phyloP scores from a whole-genome alignment of 768 basidiomycete genomes.

The Amanita molliuscula region DNA sequence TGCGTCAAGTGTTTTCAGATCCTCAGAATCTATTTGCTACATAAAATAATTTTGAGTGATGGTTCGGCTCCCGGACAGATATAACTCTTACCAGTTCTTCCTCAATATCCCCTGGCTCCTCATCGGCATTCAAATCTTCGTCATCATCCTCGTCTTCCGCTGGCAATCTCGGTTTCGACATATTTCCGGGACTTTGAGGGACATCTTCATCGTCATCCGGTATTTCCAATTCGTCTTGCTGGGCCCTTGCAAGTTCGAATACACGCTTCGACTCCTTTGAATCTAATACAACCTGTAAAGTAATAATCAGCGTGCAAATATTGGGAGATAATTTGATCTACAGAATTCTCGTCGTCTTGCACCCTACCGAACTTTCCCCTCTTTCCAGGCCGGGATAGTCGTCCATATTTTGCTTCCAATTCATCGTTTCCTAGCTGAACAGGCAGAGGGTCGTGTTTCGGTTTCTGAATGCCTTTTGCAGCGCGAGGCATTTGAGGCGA shows the following conservation, averaged over 20 bases:
- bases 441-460: constrained; percentile 81
- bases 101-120: constrained; percentile 44
- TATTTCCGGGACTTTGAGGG: constrained; percentile 16
- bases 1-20: constrained; percentile 78
- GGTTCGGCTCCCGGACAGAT: neutral
- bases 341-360: constrained; percentile 43
- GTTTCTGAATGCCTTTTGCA: constrained; percentile 39
- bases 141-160: constrained; percentile 4
- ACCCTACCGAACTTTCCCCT: constrained; percentile 51
- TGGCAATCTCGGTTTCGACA: neutral
- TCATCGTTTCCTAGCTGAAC: constrained; percentile 79
- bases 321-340: constrained; percentile 17
- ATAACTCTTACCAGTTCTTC: constrained; percentile 44
- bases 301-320: constrained; percentile 7
- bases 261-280: constrained; percentile 79
- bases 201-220: constrained; percentile 52
- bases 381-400: constrained; percentile 64
- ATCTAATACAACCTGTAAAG: constrained; percentile 55
- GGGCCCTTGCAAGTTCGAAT: constrained; percentile 84
- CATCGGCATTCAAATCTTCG: constrained; percentile 10
- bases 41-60: constrained; percentile 8
- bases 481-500: constrained; percentile 50
- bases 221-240: constrained; percentile 81
- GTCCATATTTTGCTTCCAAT: constrained; percentile 66
- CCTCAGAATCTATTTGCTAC: constrained; percentile 85